Conservation (phyloP, 495 filamentous ascomycete species). For the Opeltia flavorubescens region DNA sequence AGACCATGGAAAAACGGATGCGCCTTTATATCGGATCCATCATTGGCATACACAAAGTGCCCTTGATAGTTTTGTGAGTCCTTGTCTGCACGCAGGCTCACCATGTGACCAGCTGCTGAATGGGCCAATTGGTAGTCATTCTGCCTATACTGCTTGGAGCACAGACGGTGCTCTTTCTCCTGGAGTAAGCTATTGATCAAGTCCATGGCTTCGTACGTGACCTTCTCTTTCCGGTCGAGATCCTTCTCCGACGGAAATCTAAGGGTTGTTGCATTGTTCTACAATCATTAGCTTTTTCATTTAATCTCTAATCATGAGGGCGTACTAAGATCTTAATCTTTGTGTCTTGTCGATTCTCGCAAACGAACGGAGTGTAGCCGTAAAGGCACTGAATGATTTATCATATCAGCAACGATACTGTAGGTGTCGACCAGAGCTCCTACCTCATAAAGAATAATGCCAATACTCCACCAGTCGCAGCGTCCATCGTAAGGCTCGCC, state of each 20-base stretch:
- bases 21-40: constrained; percentile 63
- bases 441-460: constrained; percentile 80
- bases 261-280: constrained; percentile 38
- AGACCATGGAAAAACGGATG: constrained; percentile 61
- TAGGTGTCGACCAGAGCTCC: constrained; percentile 3
- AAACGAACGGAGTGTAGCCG: constrained; percentile 78
- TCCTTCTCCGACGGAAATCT: constrained; percentile 39
- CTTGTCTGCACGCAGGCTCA: constrained; percentile 21
- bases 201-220: constrained; percentile 46
- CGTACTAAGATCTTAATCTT: constrained; percentile 68
- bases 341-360: constrained; percentile 64
- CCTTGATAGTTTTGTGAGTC: constrained; percentile 24
- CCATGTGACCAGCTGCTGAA: constrained; percentile 12
- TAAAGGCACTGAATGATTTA: constrained; percentile 52
- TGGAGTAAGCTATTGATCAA: constrained; percentile 64
- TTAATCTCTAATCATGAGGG: not conserved
- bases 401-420: not conserved
- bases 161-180: constrained; percentile 62
- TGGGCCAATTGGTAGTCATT: constrained; percentile 36
- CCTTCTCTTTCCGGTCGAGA: constrained; percentile 15
- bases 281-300: not conserved
- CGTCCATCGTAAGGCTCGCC: constrained; percentile 77
- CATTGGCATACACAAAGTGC: constrained; percentile 60
- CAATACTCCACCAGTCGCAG: constrained; percentile 95
- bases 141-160: constrained; percentile 50